Percentiles rank a stretch among this genome's conserved stretches.
Conservation (phyloP, 2,329 filamentous ascomycete genomes). For the Penicillium olsonii region DNA sequence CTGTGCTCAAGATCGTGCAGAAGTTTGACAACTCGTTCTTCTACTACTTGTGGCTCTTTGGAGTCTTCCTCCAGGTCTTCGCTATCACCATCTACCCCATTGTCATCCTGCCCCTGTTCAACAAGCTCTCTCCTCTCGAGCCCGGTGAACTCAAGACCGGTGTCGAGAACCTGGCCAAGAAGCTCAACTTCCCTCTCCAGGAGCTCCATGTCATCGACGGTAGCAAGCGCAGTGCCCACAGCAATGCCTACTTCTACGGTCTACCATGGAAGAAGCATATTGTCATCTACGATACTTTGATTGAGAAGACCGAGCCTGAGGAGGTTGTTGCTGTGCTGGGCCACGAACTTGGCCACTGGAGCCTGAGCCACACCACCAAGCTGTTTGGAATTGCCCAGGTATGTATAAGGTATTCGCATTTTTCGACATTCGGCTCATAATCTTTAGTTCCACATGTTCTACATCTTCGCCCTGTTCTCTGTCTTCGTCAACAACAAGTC, state of each 20-base stretch:
- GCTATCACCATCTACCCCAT: conserved; percentile 97
- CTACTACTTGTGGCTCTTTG: conserved; percentile 96
- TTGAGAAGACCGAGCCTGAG: conserved; percentile 88
- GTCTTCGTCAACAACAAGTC: conserved; percentile 96
- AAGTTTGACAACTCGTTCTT: conserved; percentile 94
- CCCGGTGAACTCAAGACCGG: conserved; percentile 83
- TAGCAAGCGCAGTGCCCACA: conserved; percentile 83
- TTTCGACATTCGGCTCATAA: conserved; percentile 4
- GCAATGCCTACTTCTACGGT: conserved; percentile 94
- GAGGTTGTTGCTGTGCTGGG: conserved; percentile 94
- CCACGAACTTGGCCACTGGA: conserved; percentile 97
- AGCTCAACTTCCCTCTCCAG: conserved; percentile 85
- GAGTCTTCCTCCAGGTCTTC: conserved; percentile 84
- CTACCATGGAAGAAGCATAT: conserved; percentile 99
- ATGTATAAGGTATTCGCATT: conserved; percentile 30
- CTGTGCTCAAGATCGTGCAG: conserved; percentile 90
- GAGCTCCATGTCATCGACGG: conserved; percentile 95
- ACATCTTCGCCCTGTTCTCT: conserved; percentile 94
- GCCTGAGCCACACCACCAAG: conserved; percentile 88
- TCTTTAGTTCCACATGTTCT: conserved; percentile 81
- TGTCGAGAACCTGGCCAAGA: conserved; percentile 79
- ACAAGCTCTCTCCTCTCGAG: conserved; percentile 92
- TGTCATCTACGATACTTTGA: conserved; percentile 96
- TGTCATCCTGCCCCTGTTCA: conserved; percentile 91
- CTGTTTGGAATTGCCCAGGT: conserved; percentile 85